Percentiles rank a stretch among this genome's conserved stretches.
These are phyloP conservation scores for Cantharellus cinnabarinus DNA, from an alignment of 768 basidiomycete species.

Conservation along the genomic window DNA sequence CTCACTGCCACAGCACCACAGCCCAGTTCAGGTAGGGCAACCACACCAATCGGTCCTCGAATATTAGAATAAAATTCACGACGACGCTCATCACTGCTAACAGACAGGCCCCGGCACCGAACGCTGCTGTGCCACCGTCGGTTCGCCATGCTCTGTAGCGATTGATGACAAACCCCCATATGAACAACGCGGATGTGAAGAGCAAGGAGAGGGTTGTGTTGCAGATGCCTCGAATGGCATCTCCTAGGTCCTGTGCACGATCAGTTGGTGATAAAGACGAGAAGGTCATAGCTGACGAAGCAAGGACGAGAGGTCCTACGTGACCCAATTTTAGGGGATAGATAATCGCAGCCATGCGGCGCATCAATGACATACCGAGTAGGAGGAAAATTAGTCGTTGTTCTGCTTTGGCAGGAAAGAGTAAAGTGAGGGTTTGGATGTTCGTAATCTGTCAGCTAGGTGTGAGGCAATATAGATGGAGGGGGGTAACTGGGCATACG, in stretches of 20 bases:
- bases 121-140: constrained; percentile 89
- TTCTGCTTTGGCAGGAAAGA: constrained; percentile 84
- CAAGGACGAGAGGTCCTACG: constrained; percentile 62
- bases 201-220: constrained; percentile 91
- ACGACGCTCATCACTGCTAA: constrained; percentile 70
- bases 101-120: constrained; percentile 64
- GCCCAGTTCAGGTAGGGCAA: constrained; percentile 77
- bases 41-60: constrained; percentile 81
- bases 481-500: constrained; percentile 23
- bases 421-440: constrained; percentile 88
- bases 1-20: constrained; percentile 75
- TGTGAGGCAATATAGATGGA: background rate
- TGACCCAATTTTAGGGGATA: background rate
- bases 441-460: constrained; percentile 55
- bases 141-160: constrained; percentile 85
- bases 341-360: background rate
- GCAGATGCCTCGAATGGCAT: constrained; percentile 78
- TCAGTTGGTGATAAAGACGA: constrained; percentile 35
- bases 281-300: constrained; percentile 69
- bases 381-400: constrained; percentile 67
- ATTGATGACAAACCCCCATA: constrained; percentile 88
- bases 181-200: constrained; percentile 70
- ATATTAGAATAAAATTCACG: constrained; percentile 78
- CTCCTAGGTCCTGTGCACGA: constrained; percentile 33
- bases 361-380: constrained; percentile 32